phyloP scores from a whole-genome alignment of 768 basidiomycete genomes.

The Kwoniella pini region DNA sequence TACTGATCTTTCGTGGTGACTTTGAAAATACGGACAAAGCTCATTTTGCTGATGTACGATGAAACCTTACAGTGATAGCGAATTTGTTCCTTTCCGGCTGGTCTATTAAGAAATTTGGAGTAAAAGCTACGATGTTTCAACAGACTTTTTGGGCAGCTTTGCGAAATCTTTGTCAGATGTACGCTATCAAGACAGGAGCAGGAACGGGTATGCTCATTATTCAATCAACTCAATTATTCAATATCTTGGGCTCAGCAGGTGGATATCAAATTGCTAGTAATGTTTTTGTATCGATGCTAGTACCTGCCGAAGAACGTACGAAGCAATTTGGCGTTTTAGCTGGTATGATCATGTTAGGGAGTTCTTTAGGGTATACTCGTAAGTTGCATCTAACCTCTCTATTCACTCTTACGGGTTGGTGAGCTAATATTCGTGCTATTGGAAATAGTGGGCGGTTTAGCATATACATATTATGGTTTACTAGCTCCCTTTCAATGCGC shows the following conservation, averaged over 20 bases:
- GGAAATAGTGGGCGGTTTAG: constrained; percentile 30
- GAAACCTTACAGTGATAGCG: constrained; percentile 35
- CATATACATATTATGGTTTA: constrained; percentile 25
- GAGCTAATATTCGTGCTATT: neutral
- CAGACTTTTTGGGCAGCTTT: constrained; percentile 48
- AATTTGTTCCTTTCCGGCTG: constrained; percentile 51
- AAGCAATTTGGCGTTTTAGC: constrained; percentile 46
- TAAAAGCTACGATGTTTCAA: constrained; percentile 43
- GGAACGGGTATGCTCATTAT: constrained; percentile 38
- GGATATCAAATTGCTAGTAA: constrained; percentile 54
- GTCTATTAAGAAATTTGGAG: constrained; percentile 40
- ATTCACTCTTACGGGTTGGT: neutral
- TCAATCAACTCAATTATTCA: constrained; percentile 49
- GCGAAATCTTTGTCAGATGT: constrained; percentile 46
- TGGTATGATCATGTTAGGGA: constrained; percentile 44
- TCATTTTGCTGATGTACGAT: too few species aligned
- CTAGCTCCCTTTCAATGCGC: constrained; percentile 49
- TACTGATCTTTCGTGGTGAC: too few species aligned
- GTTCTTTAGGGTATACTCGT: constrained; percentile 39
- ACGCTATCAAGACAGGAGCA: constrained; percentile 38
- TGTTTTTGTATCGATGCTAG: constrained; percentile 39
- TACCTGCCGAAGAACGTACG: constrained; percentile 44
- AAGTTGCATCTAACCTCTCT: constrained; percentile 2
- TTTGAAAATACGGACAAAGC: too few species aligned
- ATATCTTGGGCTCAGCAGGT: constrained; percentile 48